A percentile compares a stretch with the other conserved stretches of the same genome.
phyloP scores from a whole-genome alignment of 768 basidiomycete genomes.

The Panus rudis region DNA sequence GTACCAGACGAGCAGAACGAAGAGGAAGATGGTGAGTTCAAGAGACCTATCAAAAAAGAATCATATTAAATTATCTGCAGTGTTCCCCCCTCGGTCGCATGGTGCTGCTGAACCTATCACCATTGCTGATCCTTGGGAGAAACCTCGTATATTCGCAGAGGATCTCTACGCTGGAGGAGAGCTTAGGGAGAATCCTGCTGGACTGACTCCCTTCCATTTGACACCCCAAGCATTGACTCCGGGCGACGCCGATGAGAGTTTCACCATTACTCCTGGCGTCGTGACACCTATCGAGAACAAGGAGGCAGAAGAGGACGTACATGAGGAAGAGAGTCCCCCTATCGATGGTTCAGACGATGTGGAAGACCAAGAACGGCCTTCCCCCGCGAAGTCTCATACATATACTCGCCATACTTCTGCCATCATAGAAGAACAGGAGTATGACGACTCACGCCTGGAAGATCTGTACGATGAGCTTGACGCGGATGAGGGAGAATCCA shows the following conservation, averaged over 20 bases:
- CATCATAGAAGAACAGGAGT: too few relatives aligned
- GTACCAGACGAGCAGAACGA: not conserved
- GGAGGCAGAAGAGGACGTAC: not conserved
- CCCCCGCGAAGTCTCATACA: too few relatives aligned
- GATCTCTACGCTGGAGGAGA: conserved; percentile 40
- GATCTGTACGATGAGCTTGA: not conserved
- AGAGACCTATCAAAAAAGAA: not conserved
- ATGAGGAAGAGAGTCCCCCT: not conserved
- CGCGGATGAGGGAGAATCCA: not conserved
- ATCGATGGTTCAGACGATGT: too few relatives aligned
- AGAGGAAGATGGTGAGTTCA: conserved; percentile 1
- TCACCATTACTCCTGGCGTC: conserved; percentile 12
- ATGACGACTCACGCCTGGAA: not conserved
- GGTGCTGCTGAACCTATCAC: conserved; percentile 14
- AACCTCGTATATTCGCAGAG: conserved; percentile 31
- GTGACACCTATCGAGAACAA: conserved; percentile 4
- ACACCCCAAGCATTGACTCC: conserved; percentile 13
- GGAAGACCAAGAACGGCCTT: too few relatives aligned
- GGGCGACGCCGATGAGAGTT: conserved; percentile 8
- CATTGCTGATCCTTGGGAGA: conserved; percentile 34
- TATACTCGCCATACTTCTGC: too few relatives aligned
- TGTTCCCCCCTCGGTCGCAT: conserved; percentile 8
- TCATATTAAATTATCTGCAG: not conserved
- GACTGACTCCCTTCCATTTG: conserved; percentile 18
- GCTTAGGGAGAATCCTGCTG: conserved; percentile 4